A percentile compares a stretch with the other conserved stretches of the same genome.
These are phyloP conservation scores for Leishmania lainsoni DNA, from an alignment of 208 protist genomes.

Conservation along the genomic window DNA sequence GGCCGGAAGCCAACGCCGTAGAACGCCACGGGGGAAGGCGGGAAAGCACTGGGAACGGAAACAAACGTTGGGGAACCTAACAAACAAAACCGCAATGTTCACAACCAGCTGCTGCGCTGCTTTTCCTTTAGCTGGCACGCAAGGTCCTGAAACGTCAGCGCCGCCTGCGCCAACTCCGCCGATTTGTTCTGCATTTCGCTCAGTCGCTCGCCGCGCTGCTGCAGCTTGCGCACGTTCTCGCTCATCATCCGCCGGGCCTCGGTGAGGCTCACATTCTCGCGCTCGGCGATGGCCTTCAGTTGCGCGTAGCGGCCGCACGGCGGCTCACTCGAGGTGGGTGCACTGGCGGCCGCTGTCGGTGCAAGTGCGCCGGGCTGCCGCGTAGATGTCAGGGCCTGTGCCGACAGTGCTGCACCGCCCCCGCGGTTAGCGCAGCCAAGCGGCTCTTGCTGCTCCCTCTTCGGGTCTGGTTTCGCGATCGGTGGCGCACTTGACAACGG, in stretches of 20 bases:
- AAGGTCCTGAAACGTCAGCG: conserved; percentile 73
- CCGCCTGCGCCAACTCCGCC: conserved; percentile 67
- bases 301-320: conserved; percentile 66
- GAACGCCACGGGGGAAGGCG: neutral
- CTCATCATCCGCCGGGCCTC: conserved; percentile 86
- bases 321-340: conserved; percentile 5
- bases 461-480: conserved; percentile 16
- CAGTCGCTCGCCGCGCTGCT: conserved; percentile 73
- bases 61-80: neutral
- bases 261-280: conserved; percentile 78
- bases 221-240: conserved; percentile 69
- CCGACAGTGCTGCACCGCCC: conserved; percentile 3
- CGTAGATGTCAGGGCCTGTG: neutral
- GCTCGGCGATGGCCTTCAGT: conserved; percentile 77
- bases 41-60: neutral
- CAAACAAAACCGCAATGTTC: conserved; percentile 6
- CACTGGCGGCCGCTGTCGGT: conserved; percentile 1
- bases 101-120: conserved; percentile 78
- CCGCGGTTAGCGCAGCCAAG: conserved; percentile 14
- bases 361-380: neutral
- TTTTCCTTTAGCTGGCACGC: conserved; percentile 78
- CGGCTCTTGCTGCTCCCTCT: conserved; percentile 38
- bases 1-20: no score
- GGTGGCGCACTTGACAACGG: neutral
- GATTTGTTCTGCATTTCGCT: conserved; percentile 64